These are phyloP conservation scores for Platanthera guangdongensis DNA, from an alignment of 106 monocot species.

Conservation along the genomic window DNA sequence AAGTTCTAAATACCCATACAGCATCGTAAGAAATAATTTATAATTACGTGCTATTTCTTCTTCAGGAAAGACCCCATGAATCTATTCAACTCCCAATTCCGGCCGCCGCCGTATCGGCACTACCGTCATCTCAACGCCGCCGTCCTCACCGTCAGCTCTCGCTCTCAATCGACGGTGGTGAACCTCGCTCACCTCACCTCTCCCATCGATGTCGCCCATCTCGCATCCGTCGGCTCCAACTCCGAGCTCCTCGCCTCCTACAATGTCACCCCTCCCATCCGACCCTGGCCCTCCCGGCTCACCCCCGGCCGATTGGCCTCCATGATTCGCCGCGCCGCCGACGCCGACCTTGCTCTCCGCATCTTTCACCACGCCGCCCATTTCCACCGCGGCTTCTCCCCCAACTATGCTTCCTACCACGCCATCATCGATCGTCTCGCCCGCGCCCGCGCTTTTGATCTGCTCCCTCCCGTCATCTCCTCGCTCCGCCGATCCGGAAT, in stretches of 20 bases:
- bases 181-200: slow-evolving; percentile 32
- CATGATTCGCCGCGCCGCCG: slow-evolving; percentile 46
- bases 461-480: slow-evolving; percentile 25
- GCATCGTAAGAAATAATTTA: too few species aligned
- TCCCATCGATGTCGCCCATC: slow-evolving; percentile 26
- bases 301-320: slow-evolving; percentile 37
- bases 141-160: background rate
- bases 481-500: slow-evolving; percentile 27
- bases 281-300: slow-evolving; percentile 55
- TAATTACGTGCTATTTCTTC: too few species aligned
- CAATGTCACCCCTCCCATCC: slow-evolving; percentile 65
- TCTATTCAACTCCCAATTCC: too few species aligned
- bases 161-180: slow-evolving; percentile 25
- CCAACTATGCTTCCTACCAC: slow-evolving; percentile 20
- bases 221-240: slow-evolving; percentile 29
- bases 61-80: too few species aligned
- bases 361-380: slow-evolving; percentile 51
- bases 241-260: slow-evolving; percentile 34
- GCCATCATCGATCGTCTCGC: slow-evolving; percentile 34
- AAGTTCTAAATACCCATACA: too few species aligned
- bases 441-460: slow-evolving; percentile 34
- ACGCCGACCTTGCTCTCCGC: slow-evolving; percentile 26
- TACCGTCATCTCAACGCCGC: background rate
- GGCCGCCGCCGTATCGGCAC: background rate
- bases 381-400: slow-evolving; percentile 40